Evolutionary conservation across 2,329 filamentous ascomycete genomes (phyloP), one percentile per base, ranked within the genome.

Genomic region (Fusarium sp.): DNA sequence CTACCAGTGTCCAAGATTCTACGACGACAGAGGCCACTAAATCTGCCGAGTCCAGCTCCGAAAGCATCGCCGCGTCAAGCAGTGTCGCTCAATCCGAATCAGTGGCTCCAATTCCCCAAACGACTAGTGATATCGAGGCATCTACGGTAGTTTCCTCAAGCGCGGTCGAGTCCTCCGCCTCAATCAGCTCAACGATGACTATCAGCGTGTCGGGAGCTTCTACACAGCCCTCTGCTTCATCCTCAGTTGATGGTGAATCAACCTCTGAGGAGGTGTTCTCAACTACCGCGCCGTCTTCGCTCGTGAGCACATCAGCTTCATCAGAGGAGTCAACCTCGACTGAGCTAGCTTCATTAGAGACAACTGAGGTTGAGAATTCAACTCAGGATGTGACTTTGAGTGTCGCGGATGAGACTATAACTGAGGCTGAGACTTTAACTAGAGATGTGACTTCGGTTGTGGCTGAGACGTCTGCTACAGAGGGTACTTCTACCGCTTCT

Each of bases 41-140:
- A 18, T 18, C 6, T 2, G 18, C 5, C 15, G 8, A 4, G 18
- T 18, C 6, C 2, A 35, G 20, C 0, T 35, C 30, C 7, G 20
- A 7, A 1, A 14, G 12, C 4, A 14, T 18, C 20, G 15, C 6
- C 1, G 2, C 46, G 1, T 35, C 46, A 18, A 50, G 46, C 4
- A 50, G 20, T 10, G 3, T 18, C 6, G 2, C 15, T 14, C 46
- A 23, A 8, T 10, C 11, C 2, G 15, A 50, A 6, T 18, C 46
- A 13, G 20, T 18, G 5, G 30, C 1, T 0, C 30, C 30, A 4
- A 2, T 26, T 18, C 35, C 46, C 2, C 46, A 35, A 26, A 35
- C 46, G 1, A 35, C 46, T 18, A 20, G 30, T 18, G 20, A 23
- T 2, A 0, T 15, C 8, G 20, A 35, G 1, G 20, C 10, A 35